Evolutionary conservation across 192 early-diverging fungal species (phyloP).

Genomic region (Backusella circina): DNA sequence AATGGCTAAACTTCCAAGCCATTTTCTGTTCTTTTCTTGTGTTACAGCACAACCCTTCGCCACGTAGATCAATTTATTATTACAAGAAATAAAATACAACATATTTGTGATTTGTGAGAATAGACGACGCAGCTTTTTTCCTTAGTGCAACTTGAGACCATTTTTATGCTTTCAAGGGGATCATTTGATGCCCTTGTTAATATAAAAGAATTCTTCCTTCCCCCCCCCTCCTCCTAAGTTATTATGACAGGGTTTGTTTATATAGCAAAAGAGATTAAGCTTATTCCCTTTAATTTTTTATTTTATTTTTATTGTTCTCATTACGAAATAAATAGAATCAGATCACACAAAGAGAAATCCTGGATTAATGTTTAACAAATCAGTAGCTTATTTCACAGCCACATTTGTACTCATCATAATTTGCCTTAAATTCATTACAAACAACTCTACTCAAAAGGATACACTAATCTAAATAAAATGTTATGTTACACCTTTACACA

Average conservation of each 20-base stretch:
- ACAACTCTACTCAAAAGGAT: neutral
- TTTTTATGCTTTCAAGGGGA: neutral
- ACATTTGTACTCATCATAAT: neutral
- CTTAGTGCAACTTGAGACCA: neutral
- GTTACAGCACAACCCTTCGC: neutral
- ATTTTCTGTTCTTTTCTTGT: neutral
- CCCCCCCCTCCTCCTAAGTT: no score
- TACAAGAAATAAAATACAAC: neutral
- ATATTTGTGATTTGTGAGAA: neutral
- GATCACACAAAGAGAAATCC: neutral
- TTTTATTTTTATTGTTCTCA: neutral
- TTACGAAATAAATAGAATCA: neutral
- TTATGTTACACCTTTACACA: neutral
- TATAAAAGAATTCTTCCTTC: neutral
- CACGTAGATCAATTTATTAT: neutral
- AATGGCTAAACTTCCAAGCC: neutral
- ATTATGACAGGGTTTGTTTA: neutral
- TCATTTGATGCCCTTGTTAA: neutral
- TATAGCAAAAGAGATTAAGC: neutral
- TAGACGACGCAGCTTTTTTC: neutral
- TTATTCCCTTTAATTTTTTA: neutral
- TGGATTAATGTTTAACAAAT: neutral
- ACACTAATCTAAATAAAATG: neutral
- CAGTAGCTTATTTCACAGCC: neutral
- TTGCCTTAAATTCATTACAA: neutral